These are phyloP conservation scores for Fusarium beomiforme DNA, from an alignment of 2,329 filamentous ascomycete genomes.

Conservation along the genomic window DNA sequence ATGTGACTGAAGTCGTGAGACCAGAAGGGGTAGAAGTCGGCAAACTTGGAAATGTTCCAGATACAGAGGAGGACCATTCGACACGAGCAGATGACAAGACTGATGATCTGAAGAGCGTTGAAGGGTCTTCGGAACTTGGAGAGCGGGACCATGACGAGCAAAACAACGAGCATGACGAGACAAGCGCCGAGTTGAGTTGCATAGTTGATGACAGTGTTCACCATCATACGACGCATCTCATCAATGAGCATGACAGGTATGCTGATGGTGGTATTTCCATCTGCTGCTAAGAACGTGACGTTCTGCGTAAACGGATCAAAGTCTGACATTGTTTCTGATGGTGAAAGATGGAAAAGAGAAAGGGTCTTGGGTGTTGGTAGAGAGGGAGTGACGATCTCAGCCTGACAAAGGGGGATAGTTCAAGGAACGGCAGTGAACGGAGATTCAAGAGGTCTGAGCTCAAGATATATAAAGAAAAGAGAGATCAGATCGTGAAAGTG, in stretches of 20 bases:
- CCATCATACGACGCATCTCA: slow-evolving; percentile 44
- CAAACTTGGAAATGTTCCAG: slow-evolving; percentile 69
- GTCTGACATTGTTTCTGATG: slow-evolving; percentile 33
- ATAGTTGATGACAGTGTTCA: slow-evolving; percentile 68
- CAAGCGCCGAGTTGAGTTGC: slow-evolving; percentile 76
- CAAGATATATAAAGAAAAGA: background rate
- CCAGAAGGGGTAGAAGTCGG: slow-evolving; percentile 69
- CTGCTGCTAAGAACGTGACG: slow-evolving; percentile 47
- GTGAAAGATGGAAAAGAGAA: background rate
- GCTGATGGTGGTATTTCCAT: slow-evolving; percentile 45
- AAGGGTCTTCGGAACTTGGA: slow-evolving; percentile 72
- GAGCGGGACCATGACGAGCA: slow-evolving; percentile 73
- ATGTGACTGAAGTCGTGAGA: slow-evolving; percentile 64
- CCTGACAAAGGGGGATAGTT: slow-evolving; percentile 2
- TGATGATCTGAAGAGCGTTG: slow-evolving; percentile 71
- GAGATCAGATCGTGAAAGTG: background rate
- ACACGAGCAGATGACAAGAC: slow-evolving; percentile 68
- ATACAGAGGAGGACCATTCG: slow-evolving; percentile 66
- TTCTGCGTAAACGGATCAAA: slow-evolving; percentile 52
- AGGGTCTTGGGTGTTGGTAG: background rate
- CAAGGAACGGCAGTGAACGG: background rate
- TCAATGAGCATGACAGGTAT: slow-evolving; percentile 50
- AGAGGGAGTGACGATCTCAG: background rate
- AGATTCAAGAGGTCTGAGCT: slow-evolving; percentile 22
- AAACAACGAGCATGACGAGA: slow-evolving; percentile 69